Conservation (phyloP, 2,329 filamentous ascomycete genomes). For the Ophiocordyceps unilateralis region DNA sequence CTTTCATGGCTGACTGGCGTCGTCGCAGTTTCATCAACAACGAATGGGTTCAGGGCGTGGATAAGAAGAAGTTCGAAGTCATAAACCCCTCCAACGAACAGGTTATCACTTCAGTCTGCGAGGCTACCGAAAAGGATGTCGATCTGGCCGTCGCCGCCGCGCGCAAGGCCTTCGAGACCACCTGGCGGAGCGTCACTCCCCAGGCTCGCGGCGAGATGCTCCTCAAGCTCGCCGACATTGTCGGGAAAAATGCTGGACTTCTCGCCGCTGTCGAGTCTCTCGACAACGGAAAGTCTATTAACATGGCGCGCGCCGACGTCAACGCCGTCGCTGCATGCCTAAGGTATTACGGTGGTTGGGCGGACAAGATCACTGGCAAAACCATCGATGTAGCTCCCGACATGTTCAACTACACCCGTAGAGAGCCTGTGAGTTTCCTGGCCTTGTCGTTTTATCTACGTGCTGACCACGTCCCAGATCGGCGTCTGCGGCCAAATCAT, state of each 20-base stretch:
- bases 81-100: slow-evolving; percentile 79
- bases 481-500: slow-evolving; percentile 79
- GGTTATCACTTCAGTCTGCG: slow-evolving; percentile 65
- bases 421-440: slow-evolving; percentile 41
- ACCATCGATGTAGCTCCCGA: slow-evolving; percentile 63
- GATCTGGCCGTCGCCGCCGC: slow-evolving; percentile 69
- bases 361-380: slow-evolving; percentile 83
- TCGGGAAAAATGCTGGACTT: slow-evolving; percentile 60
- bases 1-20: neutral
- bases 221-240: slow-evolving; percentile 60
- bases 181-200: slow-evolving; percentile 52
- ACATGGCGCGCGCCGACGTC: slow-evolving; percentile 61
- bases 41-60: slow-evolving; percentile 62
- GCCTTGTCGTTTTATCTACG: too few species aligned
- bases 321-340: slow-evolving; percentile 49
- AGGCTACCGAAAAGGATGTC: slow-evolving; percentile 77
- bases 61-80: slow-evolving; percentile 83
- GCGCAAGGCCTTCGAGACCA: slow-evolving; percentile 66
- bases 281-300: slow-evolving; percentile 74
- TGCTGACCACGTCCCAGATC: slow-evolving; percentile 17
- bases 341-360: slow-evolving; percentile 65
- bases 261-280: slow-evolving; percentile 73
- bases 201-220: slow-evolving; percentile 53
- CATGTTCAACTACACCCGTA: slow-evolving; percentile 66
- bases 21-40: slow-evolving; percentile 69